phyloP scores from a whole-genome alignment of 2,329 filamentous ascomycete species.

The Xylariaceae sp. region DNA sequence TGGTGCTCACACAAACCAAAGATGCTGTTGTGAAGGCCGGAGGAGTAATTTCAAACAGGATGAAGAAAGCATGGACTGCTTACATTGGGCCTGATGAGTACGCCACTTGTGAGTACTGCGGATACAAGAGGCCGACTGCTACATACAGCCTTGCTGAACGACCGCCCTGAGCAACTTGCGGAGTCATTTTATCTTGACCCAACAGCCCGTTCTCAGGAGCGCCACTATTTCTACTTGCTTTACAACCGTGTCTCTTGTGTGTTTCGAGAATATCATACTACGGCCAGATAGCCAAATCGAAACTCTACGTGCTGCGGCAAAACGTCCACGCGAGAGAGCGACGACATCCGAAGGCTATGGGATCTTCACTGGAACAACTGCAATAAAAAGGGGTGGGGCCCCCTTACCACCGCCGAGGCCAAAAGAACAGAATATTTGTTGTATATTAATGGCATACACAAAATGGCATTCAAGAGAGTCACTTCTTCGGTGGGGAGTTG shows the following conservation, averaged over 20 bases:
- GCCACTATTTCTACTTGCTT: neutral
- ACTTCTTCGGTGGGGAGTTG: slow-evolving; percentile 1
- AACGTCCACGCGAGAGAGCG: neutral
- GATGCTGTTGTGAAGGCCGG: neutral
- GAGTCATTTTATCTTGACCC: neutral
- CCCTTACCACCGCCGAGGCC: neutral
- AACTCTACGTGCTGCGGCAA: neutral
- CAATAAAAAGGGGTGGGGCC: neutral
- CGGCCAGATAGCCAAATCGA: neutral
- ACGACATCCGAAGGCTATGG: neutral
- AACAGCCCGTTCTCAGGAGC: neutral
- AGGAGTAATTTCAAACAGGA: neutral
- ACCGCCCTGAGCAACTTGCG: neutral
- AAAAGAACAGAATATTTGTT: neutral
- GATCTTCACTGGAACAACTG: neutral
- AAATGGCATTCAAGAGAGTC: slow-evolving; percentile 7
- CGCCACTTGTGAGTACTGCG: neutral
- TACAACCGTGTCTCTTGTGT: neutral
- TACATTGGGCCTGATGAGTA: slow-evolving; percentile 10
- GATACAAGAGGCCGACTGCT: neutral
- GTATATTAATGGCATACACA: slow-evolving; percentile 8
- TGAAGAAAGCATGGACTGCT: slow-evolving; percentile 4
- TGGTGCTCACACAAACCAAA: neutral
- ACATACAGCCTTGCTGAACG: neutral
- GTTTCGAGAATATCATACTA: neutral